Base-by-base conservation (phyloP, 495 filamentous ascomycete genomes). In the Tuber calosporum region DNA sequence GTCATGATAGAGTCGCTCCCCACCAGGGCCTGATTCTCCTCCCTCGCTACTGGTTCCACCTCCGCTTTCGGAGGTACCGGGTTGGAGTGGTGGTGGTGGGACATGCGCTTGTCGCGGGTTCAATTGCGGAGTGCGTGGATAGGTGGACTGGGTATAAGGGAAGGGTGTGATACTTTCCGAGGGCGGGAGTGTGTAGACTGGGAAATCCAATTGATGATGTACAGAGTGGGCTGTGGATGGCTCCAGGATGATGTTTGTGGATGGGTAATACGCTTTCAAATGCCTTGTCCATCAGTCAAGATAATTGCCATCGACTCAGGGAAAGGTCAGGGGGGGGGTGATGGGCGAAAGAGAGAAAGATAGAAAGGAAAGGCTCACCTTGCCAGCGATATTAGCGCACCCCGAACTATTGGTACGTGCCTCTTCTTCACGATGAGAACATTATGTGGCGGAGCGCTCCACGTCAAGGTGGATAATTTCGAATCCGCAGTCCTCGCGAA, bases 381-480 rank as follows among this genome's bases (percentile, higher is more conserved):
- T 66, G 90, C 89, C 82, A 95, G 96, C 81, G 91, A 89, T 69
- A 96, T 80, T 41, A 97, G 83, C 1, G 91, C 90, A 11, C 86
- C 83, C 0, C 88, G 92, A 41, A 96, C 92, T 11, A 85, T 83
- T 0, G 90, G 88, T 20, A 89, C 90, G 75, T 90, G 86, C 66
- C 92, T 86, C 79, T 99, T 99, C 81, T 94, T 93, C 73, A 97
- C 90, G 62, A 98, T 84, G 69, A 99, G 87, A 73, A 99, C 86
- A 81, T 98, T 98, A 70, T 92, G 89, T 1, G 93, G 96, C 37
- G 93, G 93, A 43, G 88, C 87, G 4, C 92, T 92, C 95, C 95
- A 99, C 83, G 90, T 88, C 19, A 99, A 87, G 71, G 90, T 91
- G 68, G 97, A 87, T 4, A 99, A 87, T 41, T 86, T 87, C 36